Percentiles rank a stretch among this genome's conserved stretches.
Conservation (phyloP, 768 basidiomycete genomes). For the Sarcodon aspratus region DNA sequence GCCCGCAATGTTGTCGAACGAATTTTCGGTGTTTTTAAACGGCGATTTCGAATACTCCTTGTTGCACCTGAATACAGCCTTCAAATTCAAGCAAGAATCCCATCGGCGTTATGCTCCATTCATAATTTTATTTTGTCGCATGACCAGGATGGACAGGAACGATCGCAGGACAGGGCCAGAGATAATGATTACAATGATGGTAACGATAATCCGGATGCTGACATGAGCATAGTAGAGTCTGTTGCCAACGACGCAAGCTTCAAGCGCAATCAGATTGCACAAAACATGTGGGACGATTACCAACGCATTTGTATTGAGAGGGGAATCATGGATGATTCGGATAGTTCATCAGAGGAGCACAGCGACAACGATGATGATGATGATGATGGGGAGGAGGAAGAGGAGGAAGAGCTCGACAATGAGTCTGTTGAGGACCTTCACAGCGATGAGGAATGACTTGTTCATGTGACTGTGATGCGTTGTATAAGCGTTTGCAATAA, state of each 20-base stretch:
- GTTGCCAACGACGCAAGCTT: conserved; percentile 4
- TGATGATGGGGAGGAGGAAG: too few relatives aligned
- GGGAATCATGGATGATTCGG: too few relatives aligned
- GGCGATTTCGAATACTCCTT: conserved; percentile 5
- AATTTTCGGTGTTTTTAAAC: conserved; percentile 14
- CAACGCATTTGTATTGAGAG: too few relatives aligned
- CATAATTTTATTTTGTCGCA: conserved; percentile 22
- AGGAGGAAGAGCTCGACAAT: too few relatives aligned
- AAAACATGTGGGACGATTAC: conserved; percentile 19
- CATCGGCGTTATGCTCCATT: conserved; percentile 14
- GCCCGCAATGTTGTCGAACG: conserved; percentile 11
- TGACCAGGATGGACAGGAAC: conserved; percentile 11
- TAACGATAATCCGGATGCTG: not conserved
- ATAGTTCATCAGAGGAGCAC: too few relatives aligned
- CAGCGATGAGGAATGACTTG: too few relatives aligned
- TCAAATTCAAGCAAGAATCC: conserved; percentile 16
- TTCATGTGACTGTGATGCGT: too few relatives aligned
- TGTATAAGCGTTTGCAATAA: too few relatives aligned
- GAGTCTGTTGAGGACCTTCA: too few relatives aligned
- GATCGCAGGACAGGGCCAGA: not conserved
- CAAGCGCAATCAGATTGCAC: conserved; percentile 16
- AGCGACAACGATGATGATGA: too few relatives aligned
- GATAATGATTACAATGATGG: not conserved
- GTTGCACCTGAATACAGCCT: conserved; percentile 12
- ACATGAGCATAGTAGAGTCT: conserved; percentile 2